Conservation (phyloP, 2,329 filamentous ascomycete species). For the Diaporthe longicolla region DNA sequence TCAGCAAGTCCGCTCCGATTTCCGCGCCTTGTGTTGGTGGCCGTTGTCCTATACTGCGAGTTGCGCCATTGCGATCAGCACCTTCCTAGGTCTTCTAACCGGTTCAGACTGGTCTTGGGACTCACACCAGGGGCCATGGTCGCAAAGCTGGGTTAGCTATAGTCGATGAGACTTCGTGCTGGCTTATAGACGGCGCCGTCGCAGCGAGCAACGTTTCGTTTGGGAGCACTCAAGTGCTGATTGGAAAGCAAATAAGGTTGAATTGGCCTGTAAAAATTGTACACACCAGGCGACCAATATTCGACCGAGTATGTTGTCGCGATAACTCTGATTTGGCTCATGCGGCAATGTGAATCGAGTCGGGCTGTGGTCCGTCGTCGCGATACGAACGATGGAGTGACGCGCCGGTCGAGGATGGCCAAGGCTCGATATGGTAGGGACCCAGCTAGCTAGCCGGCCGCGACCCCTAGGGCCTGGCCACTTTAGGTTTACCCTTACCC, state of each 20-base stretch:
- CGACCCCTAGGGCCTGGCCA: slow-evolving; percentile 2
- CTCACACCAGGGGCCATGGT: slow-evolving; percentile 59
- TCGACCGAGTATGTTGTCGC: not conserved
- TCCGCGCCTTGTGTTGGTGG: slow-evolving; percentile 67
- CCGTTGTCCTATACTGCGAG: slow-evolving; percentile 47
- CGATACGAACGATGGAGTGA: slow-evolving; percentile 16
- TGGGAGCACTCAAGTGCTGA: not conserved
- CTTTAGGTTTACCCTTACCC: not conserved
- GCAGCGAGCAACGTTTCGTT: slow-evolving; percentile 12
- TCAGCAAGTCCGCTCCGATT: slow-evolving; percentile 70
- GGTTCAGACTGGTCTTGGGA: slow-evolving; percentile 7
- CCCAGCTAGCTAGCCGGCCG: slow-evolving; percentile 11
- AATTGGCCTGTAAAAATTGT: not conserved
- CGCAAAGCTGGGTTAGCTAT: slow-evolving; percentile 13
- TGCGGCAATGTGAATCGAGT: slow-evolving; percentile 30
- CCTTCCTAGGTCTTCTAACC: not conserved
- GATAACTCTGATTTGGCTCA: not conserved
- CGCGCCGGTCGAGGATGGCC: slow-evolving; percentile 32
- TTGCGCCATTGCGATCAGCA: slow-evolving; percentile 27
- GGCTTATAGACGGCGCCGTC: slow-evolving; percentile 19
- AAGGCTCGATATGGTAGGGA: slow-evolving; percentile 2
- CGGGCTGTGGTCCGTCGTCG: slow-evolving; percentile 24
- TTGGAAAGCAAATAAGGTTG: not conserved
- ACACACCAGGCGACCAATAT: not conserved
- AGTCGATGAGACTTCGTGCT: slow-evolving; percentile 10